Base-by-base conservation (phyloP, 371 early-diverging fungal species). In the Lichtheimia ramosa region DNA sequence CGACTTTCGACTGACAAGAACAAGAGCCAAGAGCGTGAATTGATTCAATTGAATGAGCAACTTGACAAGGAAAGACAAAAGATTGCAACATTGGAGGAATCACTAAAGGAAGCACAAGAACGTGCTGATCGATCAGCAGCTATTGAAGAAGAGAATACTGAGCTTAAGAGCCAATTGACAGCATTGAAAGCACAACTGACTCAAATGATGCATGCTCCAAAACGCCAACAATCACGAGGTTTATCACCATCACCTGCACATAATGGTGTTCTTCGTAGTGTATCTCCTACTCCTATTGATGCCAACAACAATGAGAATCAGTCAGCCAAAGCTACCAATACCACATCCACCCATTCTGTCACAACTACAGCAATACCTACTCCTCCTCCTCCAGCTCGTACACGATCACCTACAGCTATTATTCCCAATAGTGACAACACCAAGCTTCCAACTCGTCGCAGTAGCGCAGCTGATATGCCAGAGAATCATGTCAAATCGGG, bases 21-120 rank as follows among this genome's bases (percentile, higher is more conserved):
- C 28, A 65, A 77, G 21, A 65, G 73, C n/a, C 74, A 88, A 48
- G 87, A 87, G 15, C 75, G 71, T 16, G 91, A 89, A 64, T 82
- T 86, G 20, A 77, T 75, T 15, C 74, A 75, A 54, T 74, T 94
- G 12, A 81, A 81, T 14, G 79, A 67, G 12, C 86, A 89, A 56
- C 66, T 90, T n/a, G 68, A 74, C 27, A 73, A 82, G 59, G 76
- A 82, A 60, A 85, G 85, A 58, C 85, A 88, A 23, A 89, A 90
- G 62, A 87, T 87, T n/a, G 79, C 82, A 23, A 76, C 70, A 41
- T 73, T 95, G 24, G 59, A 56, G 40, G 58, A 55, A 24, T 24
- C 51, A 40, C 16, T 61, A 21, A 65, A 59, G 20, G 60, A 58
- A 41, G 58, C 61, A 23, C 48, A 61, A 10, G 71, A 74, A 25